Conservation (phyloP, 306 rosid species). For the Pachyrhizus erosus region DNA sequence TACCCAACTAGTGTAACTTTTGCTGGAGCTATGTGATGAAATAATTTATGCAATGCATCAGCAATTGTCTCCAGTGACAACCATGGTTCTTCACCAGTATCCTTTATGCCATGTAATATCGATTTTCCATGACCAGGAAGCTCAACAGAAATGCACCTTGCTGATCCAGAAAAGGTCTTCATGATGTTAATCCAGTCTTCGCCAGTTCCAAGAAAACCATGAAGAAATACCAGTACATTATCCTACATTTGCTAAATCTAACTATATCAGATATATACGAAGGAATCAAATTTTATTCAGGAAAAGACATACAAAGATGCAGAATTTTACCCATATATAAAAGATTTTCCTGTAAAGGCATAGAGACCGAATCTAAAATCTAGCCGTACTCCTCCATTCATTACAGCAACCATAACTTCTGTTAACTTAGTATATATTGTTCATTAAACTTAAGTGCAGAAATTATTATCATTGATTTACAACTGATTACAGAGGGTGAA, state of each 20-base stretch:
- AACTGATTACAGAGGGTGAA: background rate
- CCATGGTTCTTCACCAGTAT: conserved; percentile 46
- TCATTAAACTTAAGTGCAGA: background rate
- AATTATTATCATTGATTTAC: background rate
- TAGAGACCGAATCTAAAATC: conserved; percentile 14
- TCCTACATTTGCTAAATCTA: conserved; percentile 67
- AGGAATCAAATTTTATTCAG: conserved; percentile 29
- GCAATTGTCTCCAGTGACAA: conserved; percentile 72
- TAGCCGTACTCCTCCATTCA: conserved; percentile 33
- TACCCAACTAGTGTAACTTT: conserved; percentile 84
- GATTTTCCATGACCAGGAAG: conserved; percentile 96
- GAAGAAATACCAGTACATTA: conserved; percentile 75
- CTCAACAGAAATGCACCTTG: conserved; percentile 88
- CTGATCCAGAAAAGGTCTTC: conserved; percentile 80
- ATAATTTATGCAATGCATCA: conserved; percentile 56
- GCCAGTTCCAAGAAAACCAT: conserved; percentile 93
- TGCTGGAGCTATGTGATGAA: conserved; percentile 60
- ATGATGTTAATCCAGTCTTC: conserved; percentile 89
- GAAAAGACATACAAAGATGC: conserved; percentile 2
- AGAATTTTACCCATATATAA: conserved; percentile 27
- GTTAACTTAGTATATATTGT: conserved; percentile 18
- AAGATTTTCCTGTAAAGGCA: conserved; percentile 12
- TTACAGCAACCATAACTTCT: conserved; percentile 12
- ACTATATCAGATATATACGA: conserved; percentile 45
- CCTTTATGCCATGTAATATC: conserved; percentile 42